Conservation (phyloP, 2,329 filamentous ascomycete species). For the Verruconis gallopava region DNA sequence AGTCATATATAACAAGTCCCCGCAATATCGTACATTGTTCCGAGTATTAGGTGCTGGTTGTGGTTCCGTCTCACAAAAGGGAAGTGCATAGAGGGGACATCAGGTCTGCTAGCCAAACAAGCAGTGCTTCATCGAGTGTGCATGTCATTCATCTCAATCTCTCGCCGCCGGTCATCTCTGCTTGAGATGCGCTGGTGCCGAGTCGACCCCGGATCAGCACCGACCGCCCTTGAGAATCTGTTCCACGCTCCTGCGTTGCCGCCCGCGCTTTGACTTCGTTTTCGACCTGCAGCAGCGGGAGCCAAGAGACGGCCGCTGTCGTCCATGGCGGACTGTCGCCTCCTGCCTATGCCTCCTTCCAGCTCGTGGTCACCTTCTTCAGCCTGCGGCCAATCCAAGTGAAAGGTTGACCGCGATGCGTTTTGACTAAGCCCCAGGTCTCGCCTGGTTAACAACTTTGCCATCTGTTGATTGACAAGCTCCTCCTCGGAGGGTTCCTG, state of each 20-base stretch:
- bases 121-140: too few species aligned
- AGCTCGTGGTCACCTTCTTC: slow-evolving; percentile 8
- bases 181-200: background rate
- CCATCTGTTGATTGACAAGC: slow-evolving; percentile 37
- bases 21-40: too few species aligned
- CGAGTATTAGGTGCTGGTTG: too few species aligned
- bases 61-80: too few species aligned
- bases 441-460: slow-evolving; percentile 29
- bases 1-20: too few species aligned
- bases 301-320: background rate
- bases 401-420: slow-evolving; percentile 28
- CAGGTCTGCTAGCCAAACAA: too few species aligned
- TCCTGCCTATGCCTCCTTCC: background rate
- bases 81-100: too few species aligned
- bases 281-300: background rate
- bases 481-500: slow-evolving; percentile 29
- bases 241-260: too few species aligned
- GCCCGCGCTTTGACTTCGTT: background rate
- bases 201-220: too few species aligned
- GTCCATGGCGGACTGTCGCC: background rate
- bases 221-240: too few species aligned
- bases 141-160: background rate
- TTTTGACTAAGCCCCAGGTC: slow-evolving; percentile 22
- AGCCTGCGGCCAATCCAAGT: slow-evolving; percentile 24
- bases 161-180: background rate